Evolutionary conservation across 768 basidiomycete species (phyloP).

Genomic region (Neoboletus subvelutipes): DNA sequence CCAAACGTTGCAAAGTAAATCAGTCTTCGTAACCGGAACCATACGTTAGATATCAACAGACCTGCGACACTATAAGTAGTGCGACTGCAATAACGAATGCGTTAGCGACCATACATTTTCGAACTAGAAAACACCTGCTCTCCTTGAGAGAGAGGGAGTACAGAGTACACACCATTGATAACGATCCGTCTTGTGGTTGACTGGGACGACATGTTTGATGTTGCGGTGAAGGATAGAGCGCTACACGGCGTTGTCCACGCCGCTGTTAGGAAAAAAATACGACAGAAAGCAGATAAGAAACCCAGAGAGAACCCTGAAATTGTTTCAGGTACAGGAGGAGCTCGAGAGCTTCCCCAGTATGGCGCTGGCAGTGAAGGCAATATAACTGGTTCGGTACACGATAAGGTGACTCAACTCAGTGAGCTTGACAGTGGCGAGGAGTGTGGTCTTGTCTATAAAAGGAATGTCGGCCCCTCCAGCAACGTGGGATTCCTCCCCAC

Average conservation of each 20-base stretch:
- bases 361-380: neutral
- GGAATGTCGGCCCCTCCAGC: neutral
- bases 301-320: neutral
- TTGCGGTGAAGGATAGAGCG: neutral
- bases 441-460: constrained; percentile 8
- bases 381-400: neutral
- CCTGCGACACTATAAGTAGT: constrained; percentile 52
- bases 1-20: neutral
- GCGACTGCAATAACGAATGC: constrained; percentile 40
- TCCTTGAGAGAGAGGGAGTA: neutral
- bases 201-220: constrained; percentile 27
- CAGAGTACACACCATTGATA: constrained; percentile 39
- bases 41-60: constrained; percentile 25
- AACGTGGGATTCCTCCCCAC: too few species aligned
- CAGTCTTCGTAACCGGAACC: neutral
- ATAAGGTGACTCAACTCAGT: too few species aligned
- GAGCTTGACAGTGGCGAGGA: neutral
- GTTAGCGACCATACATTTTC: constrained; percentile 10
- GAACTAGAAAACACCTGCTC: neutral
- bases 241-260: neutral
- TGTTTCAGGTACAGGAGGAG: neutral
- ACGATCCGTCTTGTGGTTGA: constrained; percentile 42
- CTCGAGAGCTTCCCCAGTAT: neutral
- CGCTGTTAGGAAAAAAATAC: neutral
- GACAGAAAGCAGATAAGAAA: neutral